Base-by-base conservation (phyloP, 148 eudicot genomes). In the Rhododendron griersonianum region DNA sequence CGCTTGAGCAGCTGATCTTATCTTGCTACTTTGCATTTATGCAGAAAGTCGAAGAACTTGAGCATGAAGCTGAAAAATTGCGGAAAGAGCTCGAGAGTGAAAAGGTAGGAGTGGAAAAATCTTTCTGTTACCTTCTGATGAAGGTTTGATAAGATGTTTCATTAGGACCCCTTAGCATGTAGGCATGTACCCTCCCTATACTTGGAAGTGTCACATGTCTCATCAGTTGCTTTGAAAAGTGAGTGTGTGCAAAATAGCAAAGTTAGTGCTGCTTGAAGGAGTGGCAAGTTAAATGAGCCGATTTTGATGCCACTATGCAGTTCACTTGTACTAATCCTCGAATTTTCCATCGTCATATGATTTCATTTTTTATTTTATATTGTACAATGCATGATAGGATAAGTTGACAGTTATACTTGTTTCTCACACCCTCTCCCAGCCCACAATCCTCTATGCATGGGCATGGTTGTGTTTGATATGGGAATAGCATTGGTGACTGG, bases 1-100 rank as follows among this genome's bases (percentile, higher is more conserved):
- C 73, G 28, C 28, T 51, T 82, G 28, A 59, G 45, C 76, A 69
- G 80, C 81, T 89, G 71, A 80, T 80, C 75, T 85, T 65, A 11
- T 41, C 78, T 85, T 75, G 59, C 55, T 86, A 15, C 47, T 82
- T 10, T 61, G 75, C 75, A 79, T 83, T 15, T 87, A 84, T 81
- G 63, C 89, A 96, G 99, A 91, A 87, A 82, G 88, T 93, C 69
- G 95, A 95, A 86, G 99, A 95, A 86, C 93, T 96, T 87, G 98
- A 94, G 85, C 89, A 80, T 84, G 95, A 89, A 83, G 90, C 84
- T n/a, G 92, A 86, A 84, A 92, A 87, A 71, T 89, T 93, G 95
- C 90, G 88, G 85, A 91, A 90, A 89, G 96, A 94, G 88, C 98
- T 96, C 84, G 98, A 96, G 88, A 88, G 88, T 82, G 98, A 95